Evolutionary conservation across 108 stramenopile genomes (phyloP), one percentile per base, ranked within the genome.

Genomic region (Seminavis robusta): DNA sequence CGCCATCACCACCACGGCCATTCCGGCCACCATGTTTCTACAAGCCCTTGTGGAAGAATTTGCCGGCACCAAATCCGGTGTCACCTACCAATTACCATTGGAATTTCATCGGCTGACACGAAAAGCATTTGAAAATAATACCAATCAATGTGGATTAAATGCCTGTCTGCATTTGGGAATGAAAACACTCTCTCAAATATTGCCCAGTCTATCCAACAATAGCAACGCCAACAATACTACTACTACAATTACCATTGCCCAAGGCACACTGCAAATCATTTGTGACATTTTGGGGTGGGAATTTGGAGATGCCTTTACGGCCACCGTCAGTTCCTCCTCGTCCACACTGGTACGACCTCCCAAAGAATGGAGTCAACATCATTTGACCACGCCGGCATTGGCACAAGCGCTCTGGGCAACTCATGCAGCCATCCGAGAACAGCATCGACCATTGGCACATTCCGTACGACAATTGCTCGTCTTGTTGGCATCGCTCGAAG

Each of bases 51-150:
- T 86, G 13, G 81, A 81, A 31, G 90, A 92, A 77, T 83, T 88
- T 58, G 59, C 72, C 7, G 86, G 90, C 47, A n/a, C n/a, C n/a
- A 80, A 77, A 50, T 81, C 82, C 20, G 76, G 83, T 1, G 61
- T 64, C 15, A 36, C 61, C 25, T 92, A 92, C 57, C 66, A 86
- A 30, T 48, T 86, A 52, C 80, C 84, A 0, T 33, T 86, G 37
- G 86, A 88, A 59, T 87, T 85, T 56, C 90, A 92, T 56, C 78
- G 79, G 29, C 50, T 32, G 10, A 73, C 72, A n/a, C 90, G 86
- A 65, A 33, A 28, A 15, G 28, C 57, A 16, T 86, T 88, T 63
- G 86, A 85, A 60, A 32, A 17, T 11, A 31, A 61, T 9, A n/a
- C n/a, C n/a, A n/a, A n/a, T n/a, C n/a, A n/a, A n/a, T 49, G 70